phyloP scores from a whole-genome alignment of 257 asterid genomes.

The Verbascum thapsus region DNA sequence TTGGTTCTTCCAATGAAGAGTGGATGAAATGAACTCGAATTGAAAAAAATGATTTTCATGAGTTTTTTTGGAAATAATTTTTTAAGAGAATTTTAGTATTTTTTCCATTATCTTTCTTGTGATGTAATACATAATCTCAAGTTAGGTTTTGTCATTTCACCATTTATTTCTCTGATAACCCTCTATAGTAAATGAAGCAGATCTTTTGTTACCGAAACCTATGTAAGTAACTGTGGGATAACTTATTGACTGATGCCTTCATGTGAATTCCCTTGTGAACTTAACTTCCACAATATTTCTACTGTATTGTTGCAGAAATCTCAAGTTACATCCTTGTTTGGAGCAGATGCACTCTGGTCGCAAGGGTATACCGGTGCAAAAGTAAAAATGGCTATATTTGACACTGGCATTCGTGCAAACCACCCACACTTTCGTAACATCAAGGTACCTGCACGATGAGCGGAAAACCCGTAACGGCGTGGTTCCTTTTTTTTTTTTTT shows the following conservation, averaged over 20 bases:
- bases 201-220: conserved; percentile 3
- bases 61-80: no score
- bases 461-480: conserved; percentile 14
- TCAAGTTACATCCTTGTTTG: conserved; percentile 93
- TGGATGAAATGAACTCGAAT: no score
- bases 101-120: no score
- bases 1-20: no score
- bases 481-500: conserved; percentile 14
- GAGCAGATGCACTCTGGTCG: conserved; percentile 94
- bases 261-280: conserved; percentile 10
- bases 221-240: conserved; percentile 4
- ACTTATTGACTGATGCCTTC: conserved; percentile 2
- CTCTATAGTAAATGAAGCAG: conserved; percentile 1
- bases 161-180: not conserved
- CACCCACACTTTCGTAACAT: conserved; percentile 99
- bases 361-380: conserved; percentile 92
- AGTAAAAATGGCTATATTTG: conserved; percentile 98
- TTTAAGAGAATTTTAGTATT: no score
- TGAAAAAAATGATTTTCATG: no score
- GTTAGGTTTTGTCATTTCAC: conserved; percentile 6
- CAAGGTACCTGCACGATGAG: conserved; percentile 54
- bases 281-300: conserved; percentile 22
- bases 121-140: no score
- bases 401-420: conserved; percentile 86
- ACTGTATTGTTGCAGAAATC: conserved; percentile 70